Percentiles rank a stretch among this genome's conserved stretches.
phyloP scores from a whole-genome alignment of 352 stramenopile species.

The Globisporangium splendens region DNA sequence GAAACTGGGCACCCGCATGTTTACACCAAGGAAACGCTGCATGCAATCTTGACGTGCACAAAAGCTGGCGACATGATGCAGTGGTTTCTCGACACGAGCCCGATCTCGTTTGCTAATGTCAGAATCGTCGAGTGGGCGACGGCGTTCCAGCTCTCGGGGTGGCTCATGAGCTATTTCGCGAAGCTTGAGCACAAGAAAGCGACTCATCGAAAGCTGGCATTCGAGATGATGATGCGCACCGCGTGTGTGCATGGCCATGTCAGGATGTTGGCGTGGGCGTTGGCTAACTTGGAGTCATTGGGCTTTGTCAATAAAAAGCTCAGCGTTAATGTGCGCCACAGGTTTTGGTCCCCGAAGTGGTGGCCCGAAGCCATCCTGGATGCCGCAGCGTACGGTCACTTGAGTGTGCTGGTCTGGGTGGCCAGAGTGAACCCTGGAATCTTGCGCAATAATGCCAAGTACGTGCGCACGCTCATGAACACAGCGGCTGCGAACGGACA shows the following conservation, averaged over 20 bases:
- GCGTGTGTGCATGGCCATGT: constrained; percentile 26
- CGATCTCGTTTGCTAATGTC: constrained; percentile 14
- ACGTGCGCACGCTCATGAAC: constrained; percentile 19
- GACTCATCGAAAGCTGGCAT: background rate
- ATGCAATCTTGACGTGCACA: constrained; percentile 28
- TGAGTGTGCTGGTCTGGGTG: constrained; percentile 22
- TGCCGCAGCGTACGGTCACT: constrained; percentile 21
- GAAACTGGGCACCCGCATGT: constrained; percentile 23
- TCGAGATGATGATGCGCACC: constrained; percentile 28
- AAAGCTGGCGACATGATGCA: constrained; percentile 27
- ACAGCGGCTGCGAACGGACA: constrained; percentile 3
- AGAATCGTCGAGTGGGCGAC: constrained; percentile 30
- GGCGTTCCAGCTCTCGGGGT: constrained; percentile 21
- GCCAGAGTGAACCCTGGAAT: constrained; percentile 14
- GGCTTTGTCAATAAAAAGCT: too few relatives aligned
- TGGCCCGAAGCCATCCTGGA: constrained; percentile 3
- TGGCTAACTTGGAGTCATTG: constrained; percentile 3
- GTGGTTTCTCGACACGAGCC: constrained; percentile 25
- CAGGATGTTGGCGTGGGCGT: constrained; percentile 33
- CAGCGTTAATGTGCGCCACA: too few relatives aligned
- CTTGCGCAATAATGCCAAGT: too few relatives aligned
- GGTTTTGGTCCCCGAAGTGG: background rate
- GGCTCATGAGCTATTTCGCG: constrained; percentile 21
- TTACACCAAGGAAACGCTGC: constrained; percentile 28
- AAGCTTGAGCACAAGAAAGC: constrained; percentile 3